phyloP scores from a whole-genome alignment of 306 rosid species.

The Vigna trinervia region DNA sequence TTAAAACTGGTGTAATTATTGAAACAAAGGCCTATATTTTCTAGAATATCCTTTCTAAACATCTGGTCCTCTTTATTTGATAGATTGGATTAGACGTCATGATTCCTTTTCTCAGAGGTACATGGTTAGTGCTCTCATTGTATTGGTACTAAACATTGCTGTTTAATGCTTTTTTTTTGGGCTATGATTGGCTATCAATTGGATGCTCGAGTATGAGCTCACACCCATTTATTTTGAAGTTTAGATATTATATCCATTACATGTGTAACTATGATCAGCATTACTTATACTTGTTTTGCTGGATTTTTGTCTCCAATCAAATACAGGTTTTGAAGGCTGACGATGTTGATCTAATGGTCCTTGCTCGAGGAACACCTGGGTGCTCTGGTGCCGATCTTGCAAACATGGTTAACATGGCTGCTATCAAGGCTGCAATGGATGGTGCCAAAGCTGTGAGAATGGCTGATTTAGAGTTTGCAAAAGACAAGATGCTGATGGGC shows the following conservation, averaged over 20 bases:
- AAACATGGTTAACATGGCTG: slow-evolving; percentile 80
- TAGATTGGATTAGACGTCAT: slow-evolving; percentile 11
- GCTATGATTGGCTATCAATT: slow-evolving; percentile 10
- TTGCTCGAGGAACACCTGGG: slow-evolving; percentile 89
- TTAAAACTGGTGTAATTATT: neutral
- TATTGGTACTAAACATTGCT: neutral
- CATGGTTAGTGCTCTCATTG: neutral
- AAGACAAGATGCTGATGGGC: slow-evolving; percentile 90
- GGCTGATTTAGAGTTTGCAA: slow-evolving; percentile 80
- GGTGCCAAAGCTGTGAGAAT: slow-evolving; percentile 85
- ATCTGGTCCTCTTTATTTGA: slow-evolving; percentile 20
- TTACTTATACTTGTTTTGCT: neutral
- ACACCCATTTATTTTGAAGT: neutral
- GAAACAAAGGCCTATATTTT: neutral
- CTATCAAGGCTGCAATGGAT: slow-evolving; percentile 94
- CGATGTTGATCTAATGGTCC: slow-evolving; percentile 75
- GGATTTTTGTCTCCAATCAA: slow-evolving; percentile 20
- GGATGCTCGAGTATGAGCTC: neutral
- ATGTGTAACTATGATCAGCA: neutral
- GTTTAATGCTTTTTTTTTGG: neutral
- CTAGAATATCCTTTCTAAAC: neutral
- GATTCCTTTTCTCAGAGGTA: slow-evolving; percentile 5
- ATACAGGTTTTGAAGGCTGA: slow-evolving; percentile 77
- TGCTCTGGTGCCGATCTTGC: slow-evolving; percentile 95
- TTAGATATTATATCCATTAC: neutral